Evolutionary conservation across 164 flowering plant species (phyloP), one percentile per base, ranked within the genome.

Genomic region (Pachysandra terminalis): DNA sequence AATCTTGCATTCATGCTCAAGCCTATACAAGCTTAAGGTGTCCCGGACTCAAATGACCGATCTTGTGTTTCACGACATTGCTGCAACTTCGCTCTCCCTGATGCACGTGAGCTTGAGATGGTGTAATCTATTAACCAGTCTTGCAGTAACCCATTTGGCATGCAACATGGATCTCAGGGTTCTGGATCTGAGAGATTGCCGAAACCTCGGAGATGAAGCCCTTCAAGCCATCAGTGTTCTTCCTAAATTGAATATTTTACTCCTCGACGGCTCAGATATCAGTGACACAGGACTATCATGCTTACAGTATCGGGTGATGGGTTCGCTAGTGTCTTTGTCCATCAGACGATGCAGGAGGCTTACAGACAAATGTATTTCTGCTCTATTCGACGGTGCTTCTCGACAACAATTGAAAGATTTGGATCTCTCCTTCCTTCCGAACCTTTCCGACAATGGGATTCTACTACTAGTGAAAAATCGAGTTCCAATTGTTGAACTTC

Each of bases 121-220:
- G 91, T 95, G 99, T 59, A 81, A 79, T 76, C 91, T 89, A 58
- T 75, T 95, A 32, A 89, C 96, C 62, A 83, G 89, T 67, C 77
- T 37, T 68, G 86, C 91, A 14, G 74, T 95, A 19, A 65, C 65
- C 32, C 83, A 69, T 55, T 81, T 95, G 81, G 87, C 82, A 2
- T 80, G 80, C n/a, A 95, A 95, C 77, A 45, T 55, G 68, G 84
- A 80, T 61, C 94, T 95, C 28, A 77, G 62, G 19, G 74, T 80
- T 68, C 87, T 95, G 68, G 99, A 95, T 68, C 67, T 95, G 77
- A 82, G 97, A 78, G 80, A 86, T 64, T 90, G 97, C 77, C 88
- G 84, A 68, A 84, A 77, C 73, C 81, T 95, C 49, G 94, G 99
- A n/a, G 94, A 95, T 81, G 88, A 82, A 63, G 86, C 91, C n/a